These are phyloP conservation scores for Sporisorium exsertum DNA, from an alignment of 1,284 basidiomycete species.

Conservation along the genomic window DNA sequence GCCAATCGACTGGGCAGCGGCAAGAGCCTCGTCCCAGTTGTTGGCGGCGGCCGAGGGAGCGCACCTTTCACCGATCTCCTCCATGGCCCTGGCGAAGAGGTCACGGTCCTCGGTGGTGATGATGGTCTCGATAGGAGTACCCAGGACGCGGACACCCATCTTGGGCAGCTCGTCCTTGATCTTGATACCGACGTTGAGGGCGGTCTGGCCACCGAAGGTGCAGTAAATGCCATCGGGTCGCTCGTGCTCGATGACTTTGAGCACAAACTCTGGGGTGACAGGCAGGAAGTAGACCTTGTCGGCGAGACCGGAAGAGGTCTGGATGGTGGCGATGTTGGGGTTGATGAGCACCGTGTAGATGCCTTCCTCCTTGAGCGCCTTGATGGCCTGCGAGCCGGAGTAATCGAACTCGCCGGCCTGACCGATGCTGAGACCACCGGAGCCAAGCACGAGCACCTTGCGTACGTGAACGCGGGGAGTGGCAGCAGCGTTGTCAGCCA, in stretches of 20 bases:
- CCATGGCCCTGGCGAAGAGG: constrained; percentile 94
- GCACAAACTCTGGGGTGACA: constrained; percentile 96
- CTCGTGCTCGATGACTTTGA: constrained; percentile 97
- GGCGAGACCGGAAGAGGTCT: constrained; percentile 94
- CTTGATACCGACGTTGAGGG: constrained; percentile 94
- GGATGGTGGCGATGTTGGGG: constrained; percentile 98
- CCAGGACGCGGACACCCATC: constrained; percentile 87
- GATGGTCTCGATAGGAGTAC: constrained; percentile 96
- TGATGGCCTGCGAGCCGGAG: constrained; percentile 98
- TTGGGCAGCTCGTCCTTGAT: constrained; percentile 92
- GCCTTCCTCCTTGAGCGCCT: constrained; percentile 97
- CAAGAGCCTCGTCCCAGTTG: constrained; percentile 81
- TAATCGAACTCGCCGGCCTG: constrained; percentile 99
- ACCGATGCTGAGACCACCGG: constrained; percentile 96
- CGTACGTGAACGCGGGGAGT: constrained; percentile 82
- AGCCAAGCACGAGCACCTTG: constrained; percentile 96
- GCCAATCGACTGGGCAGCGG: constrained; percentile 88
- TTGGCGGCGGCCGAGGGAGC: constrained; percentile 84
- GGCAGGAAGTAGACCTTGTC: constrained; percentile 99
- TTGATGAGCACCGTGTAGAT: constrained; percentile 99
- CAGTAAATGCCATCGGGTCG: constrained; percentile 98
- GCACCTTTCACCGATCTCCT: constrained; percentile 93
- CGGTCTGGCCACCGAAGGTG: constrained; percentile 98
- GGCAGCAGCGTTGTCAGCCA: constrained; percentile 83
- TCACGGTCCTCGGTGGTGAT: constrained; percentile 97